Conservation (phyloP, 495 filamentous ascomycete species). For the Penicillium steckii region DNA sequence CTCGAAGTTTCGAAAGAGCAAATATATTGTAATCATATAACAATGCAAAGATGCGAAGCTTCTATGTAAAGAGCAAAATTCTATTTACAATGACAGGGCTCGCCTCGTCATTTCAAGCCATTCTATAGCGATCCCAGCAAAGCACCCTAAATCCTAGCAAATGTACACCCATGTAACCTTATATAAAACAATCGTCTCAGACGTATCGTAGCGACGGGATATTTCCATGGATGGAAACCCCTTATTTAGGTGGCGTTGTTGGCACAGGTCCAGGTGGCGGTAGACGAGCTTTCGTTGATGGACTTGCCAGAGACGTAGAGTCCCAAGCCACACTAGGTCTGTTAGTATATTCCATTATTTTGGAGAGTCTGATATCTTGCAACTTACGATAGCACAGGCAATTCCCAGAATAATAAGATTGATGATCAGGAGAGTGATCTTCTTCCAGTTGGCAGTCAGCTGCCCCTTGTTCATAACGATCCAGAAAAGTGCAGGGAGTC, state of each 20-base stretch:
- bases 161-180: neutral
- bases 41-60: neutral
- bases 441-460: slow-evolving; percentile 19
- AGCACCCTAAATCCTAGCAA: neutral
- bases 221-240: neutral
- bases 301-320: neutral
- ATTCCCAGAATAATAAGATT: slow-evolving; percentile 30
- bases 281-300: slow-evolving; percentile 1
- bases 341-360: neutral
- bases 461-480: slow-evolving; percentile 35
- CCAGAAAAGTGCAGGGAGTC: slow-evolving; percentile 39
- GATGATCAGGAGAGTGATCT: slow-evolving; percentile 31
- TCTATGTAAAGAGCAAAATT: neutral
- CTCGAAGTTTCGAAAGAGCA: neutral
- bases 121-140: neutral
- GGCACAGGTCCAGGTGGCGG: neutral
- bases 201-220: neutral
- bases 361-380: neutral
- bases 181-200: neutral
- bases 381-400: slow-evolving; percentile 15
- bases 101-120: neutral
- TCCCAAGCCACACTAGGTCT: neutral
- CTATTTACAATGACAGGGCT: neutral
- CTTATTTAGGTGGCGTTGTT: neutral
- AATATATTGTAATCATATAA: neutral